Percentiles rank a stretch among this genome's conserved stretches.
phyloP scores from a whole-genome alignment of 2,329 filamentous ascomycete species.

The Xylaria sp. region DNA sequence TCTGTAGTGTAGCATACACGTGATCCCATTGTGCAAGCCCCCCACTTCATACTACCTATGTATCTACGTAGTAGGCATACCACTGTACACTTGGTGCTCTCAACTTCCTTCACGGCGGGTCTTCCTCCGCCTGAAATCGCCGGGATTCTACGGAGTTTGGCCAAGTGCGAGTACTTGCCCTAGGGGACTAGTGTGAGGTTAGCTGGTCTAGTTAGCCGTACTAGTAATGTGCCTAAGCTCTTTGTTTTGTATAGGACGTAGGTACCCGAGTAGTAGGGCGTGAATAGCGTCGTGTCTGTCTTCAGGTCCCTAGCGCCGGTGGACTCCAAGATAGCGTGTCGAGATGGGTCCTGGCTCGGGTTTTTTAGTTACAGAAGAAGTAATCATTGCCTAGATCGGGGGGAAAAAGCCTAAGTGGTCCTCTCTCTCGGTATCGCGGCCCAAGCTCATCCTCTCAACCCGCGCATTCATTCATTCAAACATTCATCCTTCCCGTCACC shows the following conservation, averaged over 20 bases:
- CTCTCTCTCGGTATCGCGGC: constrained; percentile 7
- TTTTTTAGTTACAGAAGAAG: neutral
- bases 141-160: neutral
- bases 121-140: neutral
- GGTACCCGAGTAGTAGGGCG: neutral
- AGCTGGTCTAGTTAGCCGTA: no score
- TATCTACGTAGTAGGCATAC: neutral
- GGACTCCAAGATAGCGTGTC: constrained; percentile 1
- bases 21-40: neutral
- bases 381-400: neutral
- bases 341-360: neutral
- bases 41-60: neutral
- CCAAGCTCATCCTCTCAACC: neutral
- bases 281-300: constrained; percentile 1
- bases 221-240: no score
- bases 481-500: neutral
- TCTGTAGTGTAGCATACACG: no score
- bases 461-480: neutral
- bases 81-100: neutral
- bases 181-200: no score
- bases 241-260: neutral
- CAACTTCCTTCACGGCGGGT: neutral
- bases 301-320: neutral
- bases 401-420: neutral
- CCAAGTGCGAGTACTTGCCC: neutral